Base-by-base conservation (phyloP, 1,139 yeast genomes). In the Candida labiduridarum region DNA sequence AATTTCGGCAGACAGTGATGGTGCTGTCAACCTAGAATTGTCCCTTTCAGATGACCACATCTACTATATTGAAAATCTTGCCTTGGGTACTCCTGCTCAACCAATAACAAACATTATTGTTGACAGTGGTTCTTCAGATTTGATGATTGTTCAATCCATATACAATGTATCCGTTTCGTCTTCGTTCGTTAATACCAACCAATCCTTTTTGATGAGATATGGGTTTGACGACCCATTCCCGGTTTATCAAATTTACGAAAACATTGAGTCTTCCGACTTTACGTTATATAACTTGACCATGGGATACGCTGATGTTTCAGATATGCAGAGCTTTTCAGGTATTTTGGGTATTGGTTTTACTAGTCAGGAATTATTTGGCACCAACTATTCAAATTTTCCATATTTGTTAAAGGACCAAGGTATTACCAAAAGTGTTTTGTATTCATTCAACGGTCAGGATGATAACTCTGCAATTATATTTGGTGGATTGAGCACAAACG, bases 51-150 rank as follows among this genome's bases (percentile, higher is more conserved):
- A 44, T 18, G 48, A 49, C 18, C 44, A 46, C n/a, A 42, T 58
- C 51, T 61, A 56, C 45, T 51, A 45, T 29, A 44, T 60, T 33
- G 45, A 56, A n/a, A 56, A 52, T n/a, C 33, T 62, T 9, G 18
- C 41, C 25, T 31, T 62, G 16, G 67, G 67, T 1, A 54, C 59
- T 3, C 62, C 64, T 1, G 49, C 49, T 1, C 66, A 62, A 45
- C 10, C 30, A 8, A 40, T 63, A 12, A 15, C 49, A 3, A 44
- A 52, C n/a, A 51, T 59, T 16, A 50, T 57, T 3, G 46, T 65
- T 3, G 68, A 64, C 43, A 62, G 67, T 18, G 68, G 68, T 2
- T 63, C 66, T 12, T 52, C 67, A 5, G 67, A 63, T 44, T 55
- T 64, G 35, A 56, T 60, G 4, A 42, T 65, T 9, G 41, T 56